Evolutionary conservation across 148 eudicot species (phyloP), one percentile per base, ranked within the genome.

Genomic region (Silene latifolia): DNA sequence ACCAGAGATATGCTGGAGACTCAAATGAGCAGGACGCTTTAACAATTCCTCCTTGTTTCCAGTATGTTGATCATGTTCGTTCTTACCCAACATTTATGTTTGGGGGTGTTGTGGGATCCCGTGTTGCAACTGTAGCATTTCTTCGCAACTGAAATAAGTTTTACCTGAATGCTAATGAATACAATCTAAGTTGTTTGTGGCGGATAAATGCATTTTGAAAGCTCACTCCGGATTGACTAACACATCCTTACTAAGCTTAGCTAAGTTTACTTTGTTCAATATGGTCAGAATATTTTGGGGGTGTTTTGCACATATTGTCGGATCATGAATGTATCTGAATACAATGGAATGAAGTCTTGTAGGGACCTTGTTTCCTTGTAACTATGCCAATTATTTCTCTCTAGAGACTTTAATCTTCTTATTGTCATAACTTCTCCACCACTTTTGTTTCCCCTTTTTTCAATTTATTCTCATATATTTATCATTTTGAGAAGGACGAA

Each of bases 51-150:
- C 67, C 87, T 58, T 82, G 78, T 47, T 90, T 95, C 82, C 87
- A 85, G 39, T 89, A 90, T 77, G 74, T 96, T 44, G 98, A 96
- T 75, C 98, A 96, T 74, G 81, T 96, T 51, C 90, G 93, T 63
- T 76, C 97, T 18, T 96, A 92, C 71, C 99, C 98, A 21, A 90
- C 99, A 18, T 96, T 96, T 77, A 87, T 85, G 93, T 96, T 90
- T 81, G 99, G 99, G 76, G 99, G 99, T 71, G 89, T 96, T 9
- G 91, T 82, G 24, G 99, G 99, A 46, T 87, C 99, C 0, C 97
- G 98, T 57, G 97, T 96, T 65, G 89, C 95, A 47, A 92, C 99
- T 1, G 98, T 92, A 69, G 99, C 99, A 54, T 96, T 96, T 82
- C 80, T 86, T 17, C 87, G 96, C 68, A 90, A 76, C 81, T 89